Evolutionary conservation across 2,329 filamentous ascomycete species (phyloP).

Genomic region (Cadophora luteo-olivacea): DNA sequence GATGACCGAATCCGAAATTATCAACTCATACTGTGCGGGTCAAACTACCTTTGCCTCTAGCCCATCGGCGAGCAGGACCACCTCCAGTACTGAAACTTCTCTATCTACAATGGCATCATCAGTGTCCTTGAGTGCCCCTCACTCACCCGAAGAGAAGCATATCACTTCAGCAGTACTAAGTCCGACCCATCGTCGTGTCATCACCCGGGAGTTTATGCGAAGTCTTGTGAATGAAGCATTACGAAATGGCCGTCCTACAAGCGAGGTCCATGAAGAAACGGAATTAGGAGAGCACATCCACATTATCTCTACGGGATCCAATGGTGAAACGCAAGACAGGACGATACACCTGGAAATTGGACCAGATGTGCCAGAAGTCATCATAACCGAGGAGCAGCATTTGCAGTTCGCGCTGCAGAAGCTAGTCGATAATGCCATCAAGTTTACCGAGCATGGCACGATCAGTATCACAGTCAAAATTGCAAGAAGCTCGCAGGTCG

Average conservation of each 20-base stretch:
- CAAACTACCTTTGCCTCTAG: neutral
- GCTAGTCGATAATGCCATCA: slow-evolving; percentile 69
- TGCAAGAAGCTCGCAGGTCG: slow-evolving; percentile 56
- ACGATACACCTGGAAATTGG: slow-evolving; percentile 49
- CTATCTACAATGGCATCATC: slow-evolving; percentile 19
- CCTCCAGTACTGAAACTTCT: neutral
- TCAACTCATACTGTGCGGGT: slow-evolving; percentile 26
- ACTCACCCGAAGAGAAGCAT: neutral
- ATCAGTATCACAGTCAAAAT: slow-evolving; percentile 66
- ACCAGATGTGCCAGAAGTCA: slow-evolving; percentile 55
- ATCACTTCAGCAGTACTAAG: slow-evolving; percentile 29
- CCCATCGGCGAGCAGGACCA: neutral
- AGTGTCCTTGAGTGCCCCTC: neutral
- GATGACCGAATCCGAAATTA: slow-evolving; percentile 35
- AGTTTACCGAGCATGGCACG: slow-evolving; percentile 70
- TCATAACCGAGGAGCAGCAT: slow-evolving; percentile 56
- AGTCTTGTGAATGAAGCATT: slow-evolving; percentile 40
- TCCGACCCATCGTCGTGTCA: slow-evolving; percentile 36
- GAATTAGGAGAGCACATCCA: slow-evolving; percentile 41
- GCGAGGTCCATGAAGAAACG: slow-evolving; percentile 37
- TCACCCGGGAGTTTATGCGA: slow-evolving; percentile 42
- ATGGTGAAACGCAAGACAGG: slow-evolving; percentile 40
- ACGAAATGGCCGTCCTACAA: slow-evolving; percentile 37
- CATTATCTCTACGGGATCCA: slow-evolving; percentile 36
- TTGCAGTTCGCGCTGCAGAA: slow-evolving; percentile 50